Base-by-base conservation (phyloP, 352 stramenopile species). In the Thraustochytrium striatum region DNA sequence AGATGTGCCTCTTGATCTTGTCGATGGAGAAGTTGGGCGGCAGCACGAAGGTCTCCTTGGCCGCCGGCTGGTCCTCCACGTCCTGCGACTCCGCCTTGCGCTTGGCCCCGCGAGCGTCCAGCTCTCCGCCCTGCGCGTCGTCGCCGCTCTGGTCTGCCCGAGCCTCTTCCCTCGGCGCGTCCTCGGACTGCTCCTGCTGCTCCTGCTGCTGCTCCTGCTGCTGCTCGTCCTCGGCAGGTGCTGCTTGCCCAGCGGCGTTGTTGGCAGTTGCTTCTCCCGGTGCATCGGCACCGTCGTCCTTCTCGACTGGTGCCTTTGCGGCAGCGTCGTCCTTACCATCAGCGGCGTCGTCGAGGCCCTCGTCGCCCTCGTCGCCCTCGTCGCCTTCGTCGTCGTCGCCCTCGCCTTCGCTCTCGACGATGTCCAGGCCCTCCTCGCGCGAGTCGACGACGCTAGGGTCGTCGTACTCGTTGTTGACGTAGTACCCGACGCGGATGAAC, bases 381-480 rank as follows among this genome's bases (percentile, higher is more conserved):
- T 80, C 70, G 25, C 53, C 25, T 1, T 80, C 58, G 11, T 72
- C 70, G 9, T 80, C 53, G 0, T 80, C 70, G 0, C 58, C 70
- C 0, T 69, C 58, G n/a, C 58, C 58, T 8, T 75, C 70, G 0
- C 57, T 38, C n/a, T 80, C 70, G 0, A 79, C 70, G 30, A 58
- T 38, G 43, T 75, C 53, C 32, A 58, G 33, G 33, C 61, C 32
- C 21, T 80, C 70, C 2, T 80, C 70, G 2, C 39, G 39, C 32
- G 58, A 28, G 32, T 38, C 50, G 28, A 47, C 72, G 21, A 68
- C 73, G 13, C 72, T 33, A 3, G 73, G 69, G 38, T 85, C 92
- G 33, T 88, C 88, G 85, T 98, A 98, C 88, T 98, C 95, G 86
- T 99, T 99, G 85, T 99, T 99, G 32, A 99, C 95, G 86, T 99